Conservation (phyloP, 2,329 filamentous ascomycete genomes). For the Trichothecium roseum region DNA sequence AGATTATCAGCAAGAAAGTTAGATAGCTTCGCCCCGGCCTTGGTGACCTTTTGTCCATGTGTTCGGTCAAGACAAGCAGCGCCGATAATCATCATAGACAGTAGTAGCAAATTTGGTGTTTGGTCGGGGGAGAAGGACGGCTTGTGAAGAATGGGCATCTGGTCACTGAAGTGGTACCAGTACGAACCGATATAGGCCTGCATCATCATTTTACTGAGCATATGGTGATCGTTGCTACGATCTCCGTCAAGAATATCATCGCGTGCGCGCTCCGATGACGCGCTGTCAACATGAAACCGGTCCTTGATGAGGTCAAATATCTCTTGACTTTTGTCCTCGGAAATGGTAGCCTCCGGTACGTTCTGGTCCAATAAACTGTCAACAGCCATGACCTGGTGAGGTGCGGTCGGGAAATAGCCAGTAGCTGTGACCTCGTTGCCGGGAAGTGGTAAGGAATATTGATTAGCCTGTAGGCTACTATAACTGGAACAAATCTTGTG, state of each 20-base stretch:
- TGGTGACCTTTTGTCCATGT: constrained; percentile 62
- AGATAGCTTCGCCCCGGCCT: constrained; percentile 70
- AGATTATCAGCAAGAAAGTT: constrained; percentile 89
- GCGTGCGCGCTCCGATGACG: constrained; percentile 63
- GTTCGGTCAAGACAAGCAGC: constrained; percentile 80
- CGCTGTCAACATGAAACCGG: constrained; percentile 68
- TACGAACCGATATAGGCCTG: constrained; percentile 88
- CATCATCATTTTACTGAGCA: constrained; percentile 88
- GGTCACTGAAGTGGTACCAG: constrained; percentile 90
- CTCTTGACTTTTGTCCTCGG: constrained; percentile 77
- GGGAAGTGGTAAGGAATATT: constrained; percentile 33
- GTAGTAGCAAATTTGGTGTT: constrained; percentile 72
- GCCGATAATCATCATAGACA: constrained; percentile 87
- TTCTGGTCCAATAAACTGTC: constrained; percentile 75
- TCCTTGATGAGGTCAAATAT: constrained; percentile 72
- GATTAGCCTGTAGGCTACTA: constrained; percentile 34
- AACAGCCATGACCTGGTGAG: constrained; percentile 80
- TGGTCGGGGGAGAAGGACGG: constrained; percentile 86
- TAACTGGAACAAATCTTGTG: constrained; percentile 32
- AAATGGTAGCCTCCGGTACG: constrained; percentile 69
- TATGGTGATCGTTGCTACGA: constrained; percentile 50
- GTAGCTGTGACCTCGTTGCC: constrained; percentile 34
- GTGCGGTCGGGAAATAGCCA: constrained; percentile 48
- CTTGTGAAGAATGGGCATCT: constrained; percentile 88
- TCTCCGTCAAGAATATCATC: constrained; percentile 72